Conservation (phyloP, 306 rosid species). For the Hippophae gyantsensis region DNA sequence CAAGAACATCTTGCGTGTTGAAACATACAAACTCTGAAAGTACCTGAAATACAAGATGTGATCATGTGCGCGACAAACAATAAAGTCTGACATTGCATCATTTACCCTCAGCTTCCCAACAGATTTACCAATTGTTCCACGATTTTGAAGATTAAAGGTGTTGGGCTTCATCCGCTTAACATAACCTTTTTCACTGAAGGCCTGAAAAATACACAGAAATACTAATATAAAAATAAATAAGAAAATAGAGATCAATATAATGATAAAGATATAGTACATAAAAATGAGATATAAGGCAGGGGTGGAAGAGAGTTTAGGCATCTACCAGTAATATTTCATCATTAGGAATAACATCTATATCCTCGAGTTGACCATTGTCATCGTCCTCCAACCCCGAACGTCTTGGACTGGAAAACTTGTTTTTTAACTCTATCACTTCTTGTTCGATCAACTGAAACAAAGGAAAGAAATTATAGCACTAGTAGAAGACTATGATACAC, state of each 20-base stretch:
- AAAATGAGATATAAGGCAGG: not conserved
- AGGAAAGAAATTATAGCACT: no score
- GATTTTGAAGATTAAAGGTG: constrained; percentile 82
- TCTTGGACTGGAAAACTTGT: constrained; percentile 70
- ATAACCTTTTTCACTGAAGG: constrained; percentile 90
- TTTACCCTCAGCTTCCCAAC: constrained; percentile 92
- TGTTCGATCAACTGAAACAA: constrained; percentile 54
- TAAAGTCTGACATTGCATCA: constrained; percentile 93
- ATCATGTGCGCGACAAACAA: constrained; percentile 87
- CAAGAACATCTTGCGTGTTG: not conserved
- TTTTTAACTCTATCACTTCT: constrained; percentile 84
- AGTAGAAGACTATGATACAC: no score
- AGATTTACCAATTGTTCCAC: constrained; percentile 98
- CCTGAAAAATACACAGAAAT: constrained; percentile 31
- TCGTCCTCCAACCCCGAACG: constrained; percentile 75
- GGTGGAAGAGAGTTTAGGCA: constrained; percentile 4
- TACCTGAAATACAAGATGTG: constrained; percentile 95
- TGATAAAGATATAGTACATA: not conserved
- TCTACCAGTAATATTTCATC: constrained; percentile 88
- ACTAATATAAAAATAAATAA: not conserved
- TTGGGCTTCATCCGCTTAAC: constrained; percentile 88
- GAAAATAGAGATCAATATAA: not conserved
- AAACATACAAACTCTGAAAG: not conserved
- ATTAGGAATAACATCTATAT: constrained; percentile 92
- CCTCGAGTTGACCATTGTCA: constrained; percentile 87